phyloP scores from a whole-genome alignment of 1,284 basidiomycete genomes.

The Moesziomyces aphidis region DNA sequence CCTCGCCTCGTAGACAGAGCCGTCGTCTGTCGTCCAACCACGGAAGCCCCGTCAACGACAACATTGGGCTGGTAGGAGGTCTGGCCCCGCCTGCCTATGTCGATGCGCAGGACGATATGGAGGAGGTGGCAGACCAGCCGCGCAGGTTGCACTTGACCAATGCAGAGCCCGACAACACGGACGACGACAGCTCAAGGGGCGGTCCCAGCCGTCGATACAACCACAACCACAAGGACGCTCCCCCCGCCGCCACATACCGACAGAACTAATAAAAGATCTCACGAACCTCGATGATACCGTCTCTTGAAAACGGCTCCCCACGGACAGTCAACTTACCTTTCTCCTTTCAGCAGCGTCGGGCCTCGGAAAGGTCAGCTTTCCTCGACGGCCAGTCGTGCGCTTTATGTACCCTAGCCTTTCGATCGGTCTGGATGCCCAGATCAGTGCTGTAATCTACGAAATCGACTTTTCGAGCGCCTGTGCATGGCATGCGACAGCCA shows the following conservation, averaged over 20 bases:
- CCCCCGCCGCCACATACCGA: slow-evolving; percentile 39
- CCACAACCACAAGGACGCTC: slow-evolving; percentile 38
- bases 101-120: slow-evolving; percentile 33
- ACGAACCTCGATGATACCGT: too few relatives aligned
- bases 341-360: neutral
- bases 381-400: too few relatives aligned
- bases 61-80: slow-evolving; percentile 13
- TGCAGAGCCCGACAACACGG: slow-evolving; percentile 36
- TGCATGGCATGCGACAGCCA: too few relatives aligned
- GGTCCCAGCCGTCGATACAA: slow-evolving; percentile 22
- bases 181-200: slow-evolving; percentile 29
- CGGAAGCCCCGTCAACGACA: slow-evolving; percentile 28
- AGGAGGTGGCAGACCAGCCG: slow-evolving; percentile 31
- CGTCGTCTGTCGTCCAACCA: slow-evolving; percentile 17
- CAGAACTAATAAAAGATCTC: slow-evolving; percentile 3
- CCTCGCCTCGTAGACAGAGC: slow-evolving; percentile 32
- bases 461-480: too few relatives aligned
- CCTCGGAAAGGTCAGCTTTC: slow-evolving; percentile 6
- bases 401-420: too few relatives aligned
- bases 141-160: slow-evolving; percentile 38
- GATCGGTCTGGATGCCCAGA: too few relatives aligned
- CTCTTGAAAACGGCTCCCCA: neutral
- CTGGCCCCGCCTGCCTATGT: slow-evolving; percentile 44
- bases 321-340: neutral
- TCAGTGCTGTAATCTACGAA: too few relatives aligned